Base-by-base conservation (phyloP, 345 rosid genomes). In the Heritiera littoralis region DNA sequence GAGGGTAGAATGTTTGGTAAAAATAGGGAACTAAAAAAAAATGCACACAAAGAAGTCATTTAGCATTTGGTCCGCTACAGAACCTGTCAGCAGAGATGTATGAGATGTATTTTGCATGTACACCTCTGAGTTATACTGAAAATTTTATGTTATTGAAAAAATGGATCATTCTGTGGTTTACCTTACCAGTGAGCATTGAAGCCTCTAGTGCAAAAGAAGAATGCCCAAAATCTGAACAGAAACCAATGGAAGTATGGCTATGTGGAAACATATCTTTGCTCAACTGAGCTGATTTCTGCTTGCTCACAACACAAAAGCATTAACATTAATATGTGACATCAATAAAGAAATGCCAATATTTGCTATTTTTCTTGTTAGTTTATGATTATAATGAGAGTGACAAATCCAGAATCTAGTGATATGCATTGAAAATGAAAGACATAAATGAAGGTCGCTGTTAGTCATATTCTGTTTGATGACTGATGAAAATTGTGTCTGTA, bases 271-370 rank as follows among this genome's bases (percentile, higher is more conserved):
- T n/a, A 23, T 28, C 55, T 48, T 49, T 48, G 11, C 58, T 48
- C 13, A 12, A 30, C 30, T 43, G 14, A 23, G 74, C 38, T 69
- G n/a, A 23, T 69, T 69, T 69, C 40, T 46, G 17, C n/a, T 46
- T 69, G 56, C 9, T 68, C 72, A 68, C 72, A 43, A 20, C 72
- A 68, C 72, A 43, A 20, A 41, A 70, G 74, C 11, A 70, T 70
- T 28, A 20, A 15, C 59, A 49, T 69, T 23, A 69, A 48, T 48
- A 46, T 23, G 55, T 23, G 51, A 46, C 38, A 46, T 69, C 58
- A 49, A 28, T 28, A 8, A 28, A 28, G 32, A 71, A 49, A 71
- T 71, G 60, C 23, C 60, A 15, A 14, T 32, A 51, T 71, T 49
- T 20, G 17, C 59, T 49, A 15, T 13, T 20, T 55, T 46, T 18